Conservation (phyloP, 768 basidiomycete genomes). For the Tylopilus rubrobrunneus region DNA sequence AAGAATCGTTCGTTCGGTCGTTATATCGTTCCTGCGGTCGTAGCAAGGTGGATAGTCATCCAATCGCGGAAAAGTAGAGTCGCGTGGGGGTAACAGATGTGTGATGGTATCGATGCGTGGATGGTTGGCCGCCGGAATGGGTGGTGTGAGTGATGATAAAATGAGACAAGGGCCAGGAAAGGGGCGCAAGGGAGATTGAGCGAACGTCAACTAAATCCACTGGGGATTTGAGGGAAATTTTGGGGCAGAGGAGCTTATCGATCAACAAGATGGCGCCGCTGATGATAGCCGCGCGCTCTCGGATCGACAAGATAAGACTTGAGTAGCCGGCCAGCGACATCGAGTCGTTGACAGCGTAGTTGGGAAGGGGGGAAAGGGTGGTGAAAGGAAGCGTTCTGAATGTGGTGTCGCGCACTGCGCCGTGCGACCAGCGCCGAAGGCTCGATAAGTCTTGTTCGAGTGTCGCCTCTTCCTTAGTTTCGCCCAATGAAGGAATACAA, state of each 20-base stretch:
- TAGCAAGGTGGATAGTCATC: conserved; percentile 26
- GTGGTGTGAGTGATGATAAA: conserved; percentile 21
- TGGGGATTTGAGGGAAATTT: conserved; percentile 20
- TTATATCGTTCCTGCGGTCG: conserved; percentile 31
- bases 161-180: conserved; percentile 10
- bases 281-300: conserved; percentile 30
- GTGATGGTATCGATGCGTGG: conserved; percentile 23
- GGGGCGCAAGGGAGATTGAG: conserved; percentile 25
- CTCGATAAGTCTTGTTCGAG: conserved; percentile 24
- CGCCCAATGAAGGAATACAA: conserved; percentile 29
- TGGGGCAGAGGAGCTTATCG: conserved; percentile 35
- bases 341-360: conserved; percentile 34
- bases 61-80: conserved; percentile 10
- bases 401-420: conserved; percentile 29
- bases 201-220: conserved; percentile 27
- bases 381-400: conserved; percentile 19
- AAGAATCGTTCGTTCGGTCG: conserved; percentile 35
- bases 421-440: conserved; percentile 31
- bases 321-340: conserved; percentile 35
- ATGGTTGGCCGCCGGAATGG: conserved; percentile 24
- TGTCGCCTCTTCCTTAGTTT: conserved; percentile 23
- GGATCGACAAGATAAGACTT: conserved; percentile 31
- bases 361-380: conserved; percentile 6
- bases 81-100: conserved; percentile 17
- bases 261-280: conserved; percentile 42